Base-by-base conservation (phyloP, 73 alveolate species). In the Diophrys sp. region DNA sequence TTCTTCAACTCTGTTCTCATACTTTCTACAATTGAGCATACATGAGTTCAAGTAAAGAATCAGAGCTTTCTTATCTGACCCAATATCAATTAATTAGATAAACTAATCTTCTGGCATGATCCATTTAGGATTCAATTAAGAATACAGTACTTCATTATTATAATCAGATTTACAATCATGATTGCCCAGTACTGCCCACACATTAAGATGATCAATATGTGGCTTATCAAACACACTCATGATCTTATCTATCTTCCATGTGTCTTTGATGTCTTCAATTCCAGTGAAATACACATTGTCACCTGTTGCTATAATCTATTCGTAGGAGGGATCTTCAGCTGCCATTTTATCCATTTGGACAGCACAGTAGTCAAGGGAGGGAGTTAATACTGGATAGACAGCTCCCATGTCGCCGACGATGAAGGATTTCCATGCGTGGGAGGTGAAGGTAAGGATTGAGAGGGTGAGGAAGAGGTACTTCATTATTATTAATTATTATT, bases 121-220 rank as follows among this genome's bases (percentile, higher is more conserved):
- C 83, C 83, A 75, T 31, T 75, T 29, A 1, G 1, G 1, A 27
- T 75, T 33, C 14, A 2, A 29, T 29, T 29, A 30, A 26, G 30
- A 0, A 27, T 75, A 75, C 8, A 18, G 8, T 25, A 75, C 29
- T 30, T 75, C 83, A 34, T 75, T 75, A 0, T 56, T 54, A 54
- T 75, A 75, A 75, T 75, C 83, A 1, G 68, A 27, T 8, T 55
- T 18, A 34, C 83, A 75, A 29, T 75, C 83, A 31, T 75, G 74
- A 71, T 75, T 75, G 8, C 83, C 83, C 0, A 75, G 68, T 8
- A 68, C 66, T 1, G 73, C 70, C n/a, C 55, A 56, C 53, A 75
- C 28, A 11, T 31, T 70, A 1, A 56, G 2, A 26, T 75, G 57
- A 5, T 57, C 29, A 23, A 75, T 55, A 26, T 25, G 29, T 14